phyloP scores from a whole-genome alignment of 352 stramenopile genomes.

The Phytopythium montanum region DNA sequence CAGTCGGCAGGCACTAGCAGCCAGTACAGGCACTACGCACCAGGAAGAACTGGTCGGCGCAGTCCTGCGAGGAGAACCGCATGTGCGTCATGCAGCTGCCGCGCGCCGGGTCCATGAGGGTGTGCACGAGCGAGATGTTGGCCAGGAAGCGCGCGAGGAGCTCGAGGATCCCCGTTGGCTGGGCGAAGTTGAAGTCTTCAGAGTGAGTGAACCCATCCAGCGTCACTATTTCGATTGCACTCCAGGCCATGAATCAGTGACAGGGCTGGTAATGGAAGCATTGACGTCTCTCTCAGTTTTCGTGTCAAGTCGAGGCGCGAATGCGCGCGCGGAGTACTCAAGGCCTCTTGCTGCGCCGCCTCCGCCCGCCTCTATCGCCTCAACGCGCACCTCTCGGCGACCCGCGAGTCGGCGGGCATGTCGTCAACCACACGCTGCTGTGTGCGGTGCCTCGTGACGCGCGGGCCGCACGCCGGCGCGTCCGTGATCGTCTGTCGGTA shows the following conservation, averaged over 20 bases:
- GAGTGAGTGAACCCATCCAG: too few relatives aligned
- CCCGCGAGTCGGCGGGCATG: neutral
- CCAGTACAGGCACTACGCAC: conserved; percentile 11
- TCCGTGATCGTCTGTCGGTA: conserved; percentile 7
- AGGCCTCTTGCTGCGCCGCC: too few relatives aligned
- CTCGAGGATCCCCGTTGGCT: conserved; percentile 81
- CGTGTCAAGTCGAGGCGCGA: too few relatives aligned
- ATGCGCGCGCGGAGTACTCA: too few relatives aligned
- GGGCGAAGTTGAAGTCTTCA: too few relatives aligned
- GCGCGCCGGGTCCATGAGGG: conserved; percentile 77
- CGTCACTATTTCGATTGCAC: too few relatives aligned
- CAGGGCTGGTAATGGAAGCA: too few relatives aligned
- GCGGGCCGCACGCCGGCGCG: conserved; percentile 17
- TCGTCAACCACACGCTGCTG: conserved; percentile 18
- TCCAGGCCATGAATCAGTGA: too few relatives aligned
- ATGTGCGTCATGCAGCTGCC: conserved; percentile 86
- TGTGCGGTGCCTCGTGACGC: conserved; percentile 24
- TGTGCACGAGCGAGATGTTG: conserved; percentile 73
- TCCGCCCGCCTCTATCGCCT: too few relatives aligned
- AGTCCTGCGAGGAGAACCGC: conserved; percentile 75
- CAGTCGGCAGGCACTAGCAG: neutral
- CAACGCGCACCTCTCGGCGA: too few relatives aligned
- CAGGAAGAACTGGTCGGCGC: conserved; percentile 80
- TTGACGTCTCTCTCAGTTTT: too few relatives aligned
- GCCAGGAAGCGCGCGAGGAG: conserved; percentile 73